Percentiles rank a stretch among this genome's conserved stretches.
These are phyloP conservation scores for Russula compacta DNA, from an alignment of 768 basidiomycete genomes.

Conservation along the genomic window DNA sequence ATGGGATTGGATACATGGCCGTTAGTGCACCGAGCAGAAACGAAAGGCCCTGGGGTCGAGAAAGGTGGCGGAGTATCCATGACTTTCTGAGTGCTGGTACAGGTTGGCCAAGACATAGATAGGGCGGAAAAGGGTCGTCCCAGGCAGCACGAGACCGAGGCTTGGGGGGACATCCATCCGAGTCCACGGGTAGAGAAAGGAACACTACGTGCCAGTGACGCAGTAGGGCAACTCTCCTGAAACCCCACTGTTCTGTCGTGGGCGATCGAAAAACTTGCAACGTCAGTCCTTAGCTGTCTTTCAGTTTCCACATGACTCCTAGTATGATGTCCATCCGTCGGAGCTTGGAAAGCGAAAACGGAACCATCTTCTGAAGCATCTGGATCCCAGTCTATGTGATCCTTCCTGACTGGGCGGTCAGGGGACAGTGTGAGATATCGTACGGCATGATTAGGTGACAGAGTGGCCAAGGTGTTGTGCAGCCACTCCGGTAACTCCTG, in stretches of 20 bases:
- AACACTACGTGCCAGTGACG: neutral
- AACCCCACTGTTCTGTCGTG: neutral
- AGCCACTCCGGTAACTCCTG: constrained; percentile 48
- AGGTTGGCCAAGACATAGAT: constrained; percentile 1
- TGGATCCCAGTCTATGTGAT: neutral
- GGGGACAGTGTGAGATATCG: constrained; percentile 29
- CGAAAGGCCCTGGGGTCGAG: constrained; percentile 41
- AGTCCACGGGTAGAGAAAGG: constrained; percentile 18
- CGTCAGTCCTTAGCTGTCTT: neutral
- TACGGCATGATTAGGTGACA: constrained; percentile 40
- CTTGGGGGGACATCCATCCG: neutral
- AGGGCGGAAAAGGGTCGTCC: neutral
- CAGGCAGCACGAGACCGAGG: neutral
- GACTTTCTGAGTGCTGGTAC: neutral
- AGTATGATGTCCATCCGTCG: neutral
- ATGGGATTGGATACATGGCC: neutral
- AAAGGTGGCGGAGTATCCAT: constrained; percentile 22
- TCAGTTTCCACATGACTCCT: neutral
- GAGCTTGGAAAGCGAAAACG: constrained; percentile 16
- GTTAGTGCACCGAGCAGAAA: neutral
- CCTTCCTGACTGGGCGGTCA: neutral
- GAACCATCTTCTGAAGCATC: constrained; percentile 4
- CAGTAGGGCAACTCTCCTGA: neutral
- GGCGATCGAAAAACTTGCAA: neutral
- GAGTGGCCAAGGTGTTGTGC: constrained; percentile 38